These are phyloP conservation scores for Neodidymelliopsis sp. DNA, from an alignment of 2,329 filamentous ascomycete genomes.

Conservation along the genomic window DNA sequence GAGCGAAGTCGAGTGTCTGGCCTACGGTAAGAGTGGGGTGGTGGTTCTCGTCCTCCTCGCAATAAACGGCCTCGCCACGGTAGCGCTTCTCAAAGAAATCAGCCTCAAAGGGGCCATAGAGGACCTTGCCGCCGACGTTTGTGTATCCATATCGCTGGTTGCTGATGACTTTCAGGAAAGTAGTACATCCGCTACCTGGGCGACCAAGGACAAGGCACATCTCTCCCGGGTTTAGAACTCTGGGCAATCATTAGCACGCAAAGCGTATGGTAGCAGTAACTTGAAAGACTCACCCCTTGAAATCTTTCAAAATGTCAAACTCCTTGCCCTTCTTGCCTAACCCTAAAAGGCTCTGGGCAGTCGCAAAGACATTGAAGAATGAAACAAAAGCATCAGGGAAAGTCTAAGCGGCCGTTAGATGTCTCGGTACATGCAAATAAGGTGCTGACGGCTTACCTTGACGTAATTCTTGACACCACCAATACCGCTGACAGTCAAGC, in stretches of 20 bases:
- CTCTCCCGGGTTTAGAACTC: slow-evolving; percentile 71
- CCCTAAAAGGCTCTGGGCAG: slow-evolving; percentile 69
- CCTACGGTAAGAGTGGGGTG: slow-evolving; percentile 85
- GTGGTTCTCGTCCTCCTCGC: slow-evolving; percentile 85
- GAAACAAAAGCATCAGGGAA: slow-evolving; percentile 79
- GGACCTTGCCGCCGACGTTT: slow-evolving; percentile 72
- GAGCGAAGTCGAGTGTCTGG: slow-evolving; percentile 84
- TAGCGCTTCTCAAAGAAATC: slow-evolving; percentile 74
- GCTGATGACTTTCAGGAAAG: slow-evolving; percentile 62
- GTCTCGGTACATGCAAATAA: slow-evolving; percentile 20
- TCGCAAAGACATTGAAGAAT: slow-evolving; percentile 78
- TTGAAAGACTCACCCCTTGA: too few species aligned
- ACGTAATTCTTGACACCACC: slow-evolving; percentile 76
- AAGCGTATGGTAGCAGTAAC: too few species aligned
- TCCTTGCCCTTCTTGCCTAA: slow-evolving; percentile 73
- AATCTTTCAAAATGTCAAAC: slow-evolving; percentile 75
- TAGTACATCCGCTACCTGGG: slow-evolving; percentile 69
- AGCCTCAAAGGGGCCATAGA: slow-evolving; percentile 76
- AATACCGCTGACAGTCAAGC: slow-evolving; percentile 76
- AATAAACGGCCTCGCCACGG: slow-evolving; percentile 84
- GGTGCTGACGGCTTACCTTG: slow-evolving; percentile 40
- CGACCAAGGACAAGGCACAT: slow-evolving; percentile 86
- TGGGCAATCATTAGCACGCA: too few species aligned
- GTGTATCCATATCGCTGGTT: slow-evolving; percentile 67
- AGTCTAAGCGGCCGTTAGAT: slow-evolving; percentile 55